Evolutionary conservation across 768 basidiomycete genomes (phyloP).

Genomic region (Suillus tomentosus): DNA sequence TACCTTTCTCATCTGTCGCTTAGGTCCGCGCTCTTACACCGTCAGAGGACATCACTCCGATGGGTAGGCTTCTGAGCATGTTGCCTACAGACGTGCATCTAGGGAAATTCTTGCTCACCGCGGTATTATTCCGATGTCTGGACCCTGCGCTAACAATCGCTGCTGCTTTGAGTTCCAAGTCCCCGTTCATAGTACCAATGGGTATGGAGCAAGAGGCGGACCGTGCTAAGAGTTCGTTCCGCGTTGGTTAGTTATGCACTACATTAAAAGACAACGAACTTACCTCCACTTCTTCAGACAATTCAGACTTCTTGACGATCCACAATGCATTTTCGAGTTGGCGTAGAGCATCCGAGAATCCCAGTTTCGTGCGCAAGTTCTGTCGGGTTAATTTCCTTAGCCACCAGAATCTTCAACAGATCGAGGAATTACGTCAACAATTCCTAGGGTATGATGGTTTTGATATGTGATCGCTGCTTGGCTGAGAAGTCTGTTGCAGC

Average conservation of each 20-base stretch:
- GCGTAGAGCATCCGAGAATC: conserved; percentile 73
- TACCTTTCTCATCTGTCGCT: conserved; percentile 12
- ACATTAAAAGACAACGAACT: not conserved
- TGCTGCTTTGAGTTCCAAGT: conserved; percentile 89
- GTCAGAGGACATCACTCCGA: conserved; percentile 89
- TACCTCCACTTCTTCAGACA: conserved; percentile 51
- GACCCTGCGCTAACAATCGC: conserved; percentile 98
- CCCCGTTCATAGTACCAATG: conserved; percentile 88
- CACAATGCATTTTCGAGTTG: conserved; percentile 90
- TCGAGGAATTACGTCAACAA: conserved; percentile 95
- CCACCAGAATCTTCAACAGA: conserved; percentile 92
- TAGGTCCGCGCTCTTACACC: conserved; percentile 85
- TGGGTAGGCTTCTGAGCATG: conserved; percentile 88
- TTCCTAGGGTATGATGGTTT: conserved; percentile 58
- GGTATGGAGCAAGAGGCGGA: conserved; percentile 88
- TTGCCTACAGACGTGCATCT: conserved; percentile 95
- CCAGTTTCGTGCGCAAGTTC: conserved; percentile 65
- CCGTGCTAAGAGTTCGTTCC: conserved; percentile 78
- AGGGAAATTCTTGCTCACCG: conserved; percentile 87
- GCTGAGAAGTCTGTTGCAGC: conserved; percentile 36
- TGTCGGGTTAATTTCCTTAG: conserved; percentile 82
- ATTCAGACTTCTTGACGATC: conserved; percentile 93
- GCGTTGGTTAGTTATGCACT: conserved; percentile 52
- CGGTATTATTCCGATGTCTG: conserved; percentile 83
- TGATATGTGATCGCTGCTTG: conserved; percentile 11